Conservation (phyloP, 2,329 filamentous ascomycete genomes). For the Colletotrichum sp. region DNA sequence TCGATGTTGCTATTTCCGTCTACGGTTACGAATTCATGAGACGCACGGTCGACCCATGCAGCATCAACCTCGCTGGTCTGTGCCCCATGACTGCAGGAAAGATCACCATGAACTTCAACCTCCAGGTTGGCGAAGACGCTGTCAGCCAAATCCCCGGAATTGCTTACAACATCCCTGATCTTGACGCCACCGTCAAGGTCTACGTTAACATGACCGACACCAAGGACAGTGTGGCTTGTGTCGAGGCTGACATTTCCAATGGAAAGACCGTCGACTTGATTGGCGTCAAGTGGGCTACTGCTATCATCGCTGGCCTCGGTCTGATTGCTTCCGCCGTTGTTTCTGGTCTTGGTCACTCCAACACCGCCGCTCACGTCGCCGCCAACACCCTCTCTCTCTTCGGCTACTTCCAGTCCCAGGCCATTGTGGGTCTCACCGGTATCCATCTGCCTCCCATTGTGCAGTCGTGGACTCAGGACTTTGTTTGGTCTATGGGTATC, state of each 20-base stretch:
- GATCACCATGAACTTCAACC: conserved; percentile 77
- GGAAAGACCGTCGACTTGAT: conserved; percentile 90
- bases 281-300: conserved; percentile 88
- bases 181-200: conserved; percentile 85
- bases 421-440: conserved; percentile 85
- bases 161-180: conserved; percentile 87
- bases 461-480: conserved; percentile 93
- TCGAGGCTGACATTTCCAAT: conserved; percentile 88
- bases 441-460: conserved; percentile 87
- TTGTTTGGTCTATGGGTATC: conserved; percentile 98
- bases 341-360: conserved; percentile 89
- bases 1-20: conserved; percentile 77
- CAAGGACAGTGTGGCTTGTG: conserved; percentile 75
- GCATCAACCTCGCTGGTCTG: conserved; percentile 71
- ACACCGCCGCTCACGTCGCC: conserved; percentile 92
- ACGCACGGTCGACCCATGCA: conserved; percentile 77
- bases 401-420: conserved; percentile 92
- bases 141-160: conserved; percentile 77
- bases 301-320: conserved; percentile 84
- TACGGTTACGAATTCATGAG: conserved; percentile 81
- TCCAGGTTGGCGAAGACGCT: conserved; percentile 62
- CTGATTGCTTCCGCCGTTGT: conserved; percentile 86
- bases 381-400: conserved; percentile 94
- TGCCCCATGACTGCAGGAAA: conserved; percentile 91
- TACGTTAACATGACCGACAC: conserved; percentile 75